Percentiles rank a stretch among this genome's conserved stretches.
Conservation (phyloP, 371 early-diverging fungal genomes). For the Neoconidiobolus thromboides region DNA sequence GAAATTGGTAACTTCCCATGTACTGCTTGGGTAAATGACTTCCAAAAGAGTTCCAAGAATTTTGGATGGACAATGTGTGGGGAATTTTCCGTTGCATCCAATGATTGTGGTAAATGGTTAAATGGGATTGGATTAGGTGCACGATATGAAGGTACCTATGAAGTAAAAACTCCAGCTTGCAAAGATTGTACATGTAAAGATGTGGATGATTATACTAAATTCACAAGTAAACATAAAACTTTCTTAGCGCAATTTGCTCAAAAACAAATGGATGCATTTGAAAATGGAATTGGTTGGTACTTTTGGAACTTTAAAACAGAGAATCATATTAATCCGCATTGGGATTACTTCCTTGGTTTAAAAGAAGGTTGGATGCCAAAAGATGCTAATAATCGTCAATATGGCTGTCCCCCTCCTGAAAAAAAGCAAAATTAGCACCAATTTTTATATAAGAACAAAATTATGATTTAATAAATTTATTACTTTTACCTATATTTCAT, state of each 20-base stretch:
- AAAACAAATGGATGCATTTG: not conserved
- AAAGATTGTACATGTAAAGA: conserved; percentile 26
- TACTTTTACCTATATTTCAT: too few relatives aligned
- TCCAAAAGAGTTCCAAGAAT: not conserved
- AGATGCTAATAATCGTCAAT: conserved; percentile 11
- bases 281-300: conserved; percentile 23
- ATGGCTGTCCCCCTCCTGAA: not conserved
- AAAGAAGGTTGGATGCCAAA: conserved; percentile 15
- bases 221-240: conserved; percentile 8
- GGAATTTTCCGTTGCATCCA: conserved; percentile 51
- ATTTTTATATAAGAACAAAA: too few relatives aligned
- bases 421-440: too few relatives aligned
- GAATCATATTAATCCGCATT: conserved; percentile 12
- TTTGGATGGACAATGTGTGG: conserved; percentile 42
- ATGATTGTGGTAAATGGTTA: conserved; percentile 49
- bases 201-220: conserved; percentile 14
- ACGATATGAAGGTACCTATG: conserved; percentile 42
- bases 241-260: not conserved
- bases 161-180: conserved; percentile 12
- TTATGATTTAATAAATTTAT: too few relatives aligned
- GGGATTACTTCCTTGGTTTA: conserved; percentile 15
- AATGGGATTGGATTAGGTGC: conserved; percentile 47
- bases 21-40: conserved; percentile 6
- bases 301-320: conserved; percentile 37
- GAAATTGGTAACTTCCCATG: conserved; percentile 3